phyloP scores from a whole-genome alignment of 495 filamentous ascomycete species.

The Lophiostoma macrostomum region DNA sequence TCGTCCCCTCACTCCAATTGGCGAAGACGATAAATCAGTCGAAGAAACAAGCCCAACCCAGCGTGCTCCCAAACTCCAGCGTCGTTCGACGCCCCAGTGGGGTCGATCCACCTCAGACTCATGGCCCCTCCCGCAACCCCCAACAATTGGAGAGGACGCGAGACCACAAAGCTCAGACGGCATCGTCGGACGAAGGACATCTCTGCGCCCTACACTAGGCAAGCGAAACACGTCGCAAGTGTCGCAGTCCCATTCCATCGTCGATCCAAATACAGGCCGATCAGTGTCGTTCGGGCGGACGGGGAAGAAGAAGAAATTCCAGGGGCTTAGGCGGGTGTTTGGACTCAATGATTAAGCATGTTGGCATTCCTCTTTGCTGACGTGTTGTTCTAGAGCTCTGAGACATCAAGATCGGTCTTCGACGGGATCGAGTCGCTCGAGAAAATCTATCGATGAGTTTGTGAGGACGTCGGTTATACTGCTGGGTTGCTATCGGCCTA shows the following conservation, averaged over 20 bases:
- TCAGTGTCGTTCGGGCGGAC: conserved; percentile 33
- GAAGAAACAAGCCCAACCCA: conserved; percentile 5
- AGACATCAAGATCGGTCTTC: neutral
- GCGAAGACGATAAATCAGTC: conserved; percentile 23
- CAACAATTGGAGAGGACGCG: conserved; percentile 18
- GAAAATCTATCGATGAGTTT: neutral
- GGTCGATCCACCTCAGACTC: conserved; percentile 29
- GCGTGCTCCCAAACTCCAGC: conserved; percentile 32
- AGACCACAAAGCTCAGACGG: conserved; percentile 35
- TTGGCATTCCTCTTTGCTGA: conserved; percentile 3
- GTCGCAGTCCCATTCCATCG: conserved; percentile 1
- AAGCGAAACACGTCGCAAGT: conserved; percentile 27
- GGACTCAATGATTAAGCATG: conserved; percentile 49
- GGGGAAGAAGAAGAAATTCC: conserved; percentile 61
- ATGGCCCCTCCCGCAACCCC: conserved; percentile 35
- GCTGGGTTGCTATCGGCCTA: conserved; percentile 1
- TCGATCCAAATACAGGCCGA: conserved; percentile 23
- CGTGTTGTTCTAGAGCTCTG: neutral
- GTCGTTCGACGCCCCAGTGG: conserved; percentile 29
- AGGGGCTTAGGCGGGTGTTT: conserved; percentile 54
- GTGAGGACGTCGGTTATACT: neutral
- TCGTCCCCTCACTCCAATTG: conserved; percentile 29
- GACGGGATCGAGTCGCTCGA: neutral
- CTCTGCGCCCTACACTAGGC: conserved; percentile 19
- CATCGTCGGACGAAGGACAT: conserved; percentile 1